A percentile compares a stretch with the other conserved stretches of the same genome.
Conservation (phyloP, 768 basidiomycete genomes). For the Clitopilus passeckerianus region DNA sequence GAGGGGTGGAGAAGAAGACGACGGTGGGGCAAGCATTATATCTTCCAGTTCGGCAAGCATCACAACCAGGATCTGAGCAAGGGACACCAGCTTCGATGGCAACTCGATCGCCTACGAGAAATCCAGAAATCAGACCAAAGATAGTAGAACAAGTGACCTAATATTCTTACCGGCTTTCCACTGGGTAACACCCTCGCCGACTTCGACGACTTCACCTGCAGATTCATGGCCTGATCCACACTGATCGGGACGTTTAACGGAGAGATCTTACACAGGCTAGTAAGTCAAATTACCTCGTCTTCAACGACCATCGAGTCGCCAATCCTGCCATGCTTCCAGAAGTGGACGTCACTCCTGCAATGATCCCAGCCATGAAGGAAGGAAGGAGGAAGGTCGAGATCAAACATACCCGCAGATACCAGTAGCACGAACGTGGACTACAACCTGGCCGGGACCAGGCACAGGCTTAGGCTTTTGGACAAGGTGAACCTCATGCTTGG, state of each 20-base stretch:
- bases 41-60: slow-evolving; percentile 55
- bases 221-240: slow-evolving; percentile 71
- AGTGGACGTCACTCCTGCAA: slow-evolving; percentile 64
- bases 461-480: slow-evolving; percentile 59
- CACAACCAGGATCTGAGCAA: slow-evolving; percentile 57
- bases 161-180: slow-evolving; percentile 49
- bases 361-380: neutral
- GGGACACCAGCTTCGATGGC: slow-evolving; percentile 70
- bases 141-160: neutral
- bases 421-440: slow-evolving; percentile 62
- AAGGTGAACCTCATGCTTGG: slow-evolving; percentile 56
- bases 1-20: slow-evolving; percentile 70
- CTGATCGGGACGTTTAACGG: slow-evolving; percentile 20
- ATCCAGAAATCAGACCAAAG: neutral
- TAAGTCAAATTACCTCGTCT: slow-evolving; percentile 42
- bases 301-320: slow-evolving; percentile 69
- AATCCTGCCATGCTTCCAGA: slow-evolving; percentile 67
- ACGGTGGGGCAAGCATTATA: slow-evolving; percentile 60
- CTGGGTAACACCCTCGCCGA: slow-evolving; percentile 60
- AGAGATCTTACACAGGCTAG: neutral
- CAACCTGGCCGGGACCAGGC: slow-evolving; percentile 61
- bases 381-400: neutral
- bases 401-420: slow-evolving; percentile 61
- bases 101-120: slow-evolving; percentile 50
- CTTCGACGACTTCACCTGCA: slow-evolving; percentile 60